A percentile compares a stretch with the other conserved stretches of the same genome.
phyloP scores from a whole-genome alignment of 345 rosid genomes.

The Zanthoxylum bungeanum region DNA sequence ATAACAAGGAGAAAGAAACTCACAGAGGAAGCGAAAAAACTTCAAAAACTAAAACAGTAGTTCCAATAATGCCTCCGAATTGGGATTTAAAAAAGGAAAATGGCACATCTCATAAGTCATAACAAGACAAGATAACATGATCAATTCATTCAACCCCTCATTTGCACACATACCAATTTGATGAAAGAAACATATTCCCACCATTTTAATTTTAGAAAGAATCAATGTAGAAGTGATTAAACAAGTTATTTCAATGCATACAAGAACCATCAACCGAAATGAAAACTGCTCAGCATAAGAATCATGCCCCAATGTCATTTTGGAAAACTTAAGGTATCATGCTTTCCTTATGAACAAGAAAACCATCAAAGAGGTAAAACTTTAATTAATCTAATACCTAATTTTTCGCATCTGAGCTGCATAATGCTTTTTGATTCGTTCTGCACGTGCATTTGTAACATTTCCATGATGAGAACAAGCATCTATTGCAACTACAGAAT shows the following conservation, averaged over 20 bases:
- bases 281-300: background rate
- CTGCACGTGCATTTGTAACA: conserved; percentile 76
- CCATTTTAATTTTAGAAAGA: no score
- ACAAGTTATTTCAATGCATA: background rate
- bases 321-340: background rate
- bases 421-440: conserved; percentile 77
- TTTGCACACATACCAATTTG: no score
- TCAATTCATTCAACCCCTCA: no score
- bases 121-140: no score
- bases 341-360: background rate
- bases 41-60: background rate
- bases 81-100: background rate
- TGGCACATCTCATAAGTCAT: background rate
- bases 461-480: conserved; percentile 84
- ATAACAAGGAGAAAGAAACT: no score
- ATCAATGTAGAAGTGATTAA: background rate
- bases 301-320: background rate
- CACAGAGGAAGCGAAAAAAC: background rate
- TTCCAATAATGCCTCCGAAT: background rate
- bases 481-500: conserved; percentile 83
- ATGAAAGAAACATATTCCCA: no score
- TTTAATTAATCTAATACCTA: conserved; percentile 42
- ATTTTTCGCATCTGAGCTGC: conserved; percentile 63
- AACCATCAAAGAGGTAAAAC: background rate
- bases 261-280: background rate